Conservation (phyloP, 2,329 filamentous ascomycete genomes). For the Zymoseptoria crescenta region DNA sequence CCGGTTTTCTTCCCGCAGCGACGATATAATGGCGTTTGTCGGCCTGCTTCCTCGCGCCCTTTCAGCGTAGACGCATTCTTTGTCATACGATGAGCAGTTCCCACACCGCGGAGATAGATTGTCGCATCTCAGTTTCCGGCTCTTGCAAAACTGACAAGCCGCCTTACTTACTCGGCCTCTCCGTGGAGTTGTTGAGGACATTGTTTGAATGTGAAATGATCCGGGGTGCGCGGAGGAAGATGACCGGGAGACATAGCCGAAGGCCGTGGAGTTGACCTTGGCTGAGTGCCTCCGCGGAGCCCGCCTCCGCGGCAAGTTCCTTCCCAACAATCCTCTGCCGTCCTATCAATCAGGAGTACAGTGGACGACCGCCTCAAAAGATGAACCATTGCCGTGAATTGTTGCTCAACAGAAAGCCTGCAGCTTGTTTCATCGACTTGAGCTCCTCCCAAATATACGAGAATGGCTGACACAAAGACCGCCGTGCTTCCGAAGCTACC, state of each 20-base stretch:
- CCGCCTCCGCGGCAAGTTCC: background rate
- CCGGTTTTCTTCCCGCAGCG: constrained; percentile 15
- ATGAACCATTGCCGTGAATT: background rate
- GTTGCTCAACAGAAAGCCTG: background rate
- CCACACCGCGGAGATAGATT: constrained; percentile 39
- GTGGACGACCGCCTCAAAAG: background rate
- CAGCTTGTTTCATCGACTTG: background rate
- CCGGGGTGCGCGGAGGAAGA: background rate
- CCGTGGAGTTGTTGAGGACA: constrained; percentile 1
- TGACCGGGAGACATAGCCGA: background rate
- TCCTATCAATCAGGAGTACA: background rate
- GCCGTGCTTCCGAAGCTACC: background rate
- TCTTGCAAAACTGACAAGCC: constrained; percentile 5
- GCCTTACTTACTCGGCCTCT: constrained; percentile 1
- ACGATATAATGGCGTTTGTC: constrained; percentile 15
- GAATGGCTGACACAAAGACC: background rate
- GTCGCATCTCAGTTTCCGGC: constrained; percentile 38
- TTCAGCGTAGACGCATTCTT: constrained; percentile 38
- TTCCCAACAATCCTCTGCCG: background rate
- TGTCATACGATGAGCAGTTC: constrained; percentile 41
- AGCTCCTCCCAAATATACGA: background rate
- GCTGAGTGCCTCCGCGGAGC: background rate
- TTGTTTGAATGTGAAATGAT: background rate
- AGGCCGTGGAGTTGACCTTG: background rate
- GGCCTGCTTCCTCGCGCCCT: constrained; percentile 26